Base-by-base conservation (phyloP, 257 asterid genomes). In the Phtheirospermum japonicum region DNA sequence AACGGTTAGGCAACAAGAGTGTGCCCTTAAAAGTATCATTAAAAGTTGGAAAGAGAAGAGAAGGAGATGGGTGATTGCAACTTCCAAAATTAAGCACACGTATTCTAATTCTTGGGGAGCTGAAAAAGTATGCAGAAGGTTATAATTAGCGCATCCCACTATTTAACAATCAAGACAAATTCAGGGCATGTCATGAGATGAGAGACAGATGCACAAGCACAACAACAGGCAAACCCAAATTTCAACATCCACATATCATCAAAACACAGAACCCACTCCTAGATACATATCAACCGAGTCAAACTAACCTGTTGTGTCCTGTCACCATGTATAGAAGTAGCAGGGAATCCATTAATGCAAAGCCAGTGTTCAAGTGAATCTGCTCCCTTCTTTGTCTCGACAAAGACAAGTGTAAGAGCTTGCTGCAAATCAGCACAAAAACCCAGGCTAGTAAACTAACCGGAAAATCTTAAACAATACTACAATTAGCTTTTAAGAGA, bases 351-450 rank as follows among this genome's bases (percentile, higher is more conserved):
- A 73, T 88, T 90, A 53, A 81, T 54, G 72, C 83, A 83, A 37
- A 90, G 89, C 98, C 98, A 90, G 75, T 90, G 89, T 71, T 90
- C 98, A 53, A 90, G 86, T 3, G 96, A 77, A 79, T 90, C 98
- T 12, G 98, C 98, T 51, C 98, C 96, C 70, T 88, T 90, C 80
- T 90, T 90, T 12, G 98, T 90, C 88, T 91, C 96, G 69, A 90
- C 96, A 63, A 90, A 90, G 63, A 90, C 90, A 57, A 87, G 75
- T 36, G 97, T 87, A 74, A 90, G 95, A 48, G 95, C 71, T 76
- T 85, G 97, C 97, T 85, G 88, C 61, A 66, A 73, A 81, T 30
- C 61, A 52, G 56, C 74, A 43, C 64, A 71, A n/a, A 66, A 70
- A 14, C 9, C 28, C 54, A n/a, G 66, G 54, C 57, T 36, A 70